Conservation (phyloP, 805 yeast genomes). For the Lachancea kluyveri region DNA sequence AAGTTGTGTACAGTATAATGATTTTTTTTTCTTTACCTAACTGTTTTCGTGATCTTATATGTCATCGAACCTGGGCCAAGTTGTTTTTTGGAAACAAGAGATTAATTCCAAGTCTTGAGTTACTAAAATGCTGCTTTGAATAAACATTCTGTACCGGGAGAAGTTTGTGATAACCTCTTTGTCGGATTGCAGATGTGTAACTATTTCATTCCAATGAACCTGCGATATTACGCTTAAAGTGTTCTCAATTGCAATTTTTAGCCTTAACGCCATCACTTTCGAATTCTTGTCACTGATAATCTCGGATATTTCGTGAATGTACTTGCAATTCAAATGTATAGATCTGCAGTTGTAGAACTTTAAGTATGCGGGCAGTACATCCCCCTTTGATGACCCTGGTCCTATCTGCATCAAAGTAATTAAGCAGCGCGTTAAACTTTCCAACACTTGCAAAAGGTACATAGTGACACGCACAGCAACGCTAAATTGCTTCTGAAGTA, state of each 20-base stretch:
- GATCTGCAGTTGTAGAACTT: conserved; percentile 1
- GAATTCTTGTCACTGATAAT: conserved; percentile 1
- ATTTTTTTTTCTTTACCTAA: no score
- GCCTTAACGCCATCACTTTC: conserved; percentile 3
- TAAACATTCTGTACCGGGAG: conserved; percentile 7
- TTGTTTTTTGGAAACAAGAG: conserved; percentile 13
- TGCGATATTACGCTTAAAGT: neutral
- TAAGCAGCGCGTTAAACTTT: conserved; percentile 3
- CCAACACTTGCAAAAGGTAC: conserved; percentile 1
- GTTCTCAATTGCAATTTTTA: neutral
- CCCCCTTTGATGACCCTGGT: neutral
- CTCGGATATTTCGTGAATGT: no score
- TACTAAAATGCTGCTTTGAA: conserved; percentile 16
- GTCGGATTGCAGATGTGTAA: neutral
- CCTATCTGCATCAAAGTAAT: conserved; percentile 2
- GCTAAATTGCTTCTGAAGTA: neutral
- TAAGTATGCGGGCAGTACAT: conserved; percentile 1
- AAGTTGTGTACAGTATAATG: neutral
- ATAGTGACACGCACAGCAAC: neutral
- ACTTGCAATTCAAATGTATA: conserved; percentile 2
- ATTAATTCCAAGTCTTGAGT: conserved; percentile 15
- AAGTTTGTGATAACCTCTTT: neutral
- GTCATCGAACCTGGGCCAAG: conserved; percentile 12
- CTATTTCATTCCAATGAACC: neutral
- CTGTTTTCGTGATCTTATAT: neutral